Percentiles rank a stretch among this genome's conserved stretches.
Evolutionary conservation across 257 asterid genomes (phyloP).

Genomic region (Solanum medicagineum): DNA sequence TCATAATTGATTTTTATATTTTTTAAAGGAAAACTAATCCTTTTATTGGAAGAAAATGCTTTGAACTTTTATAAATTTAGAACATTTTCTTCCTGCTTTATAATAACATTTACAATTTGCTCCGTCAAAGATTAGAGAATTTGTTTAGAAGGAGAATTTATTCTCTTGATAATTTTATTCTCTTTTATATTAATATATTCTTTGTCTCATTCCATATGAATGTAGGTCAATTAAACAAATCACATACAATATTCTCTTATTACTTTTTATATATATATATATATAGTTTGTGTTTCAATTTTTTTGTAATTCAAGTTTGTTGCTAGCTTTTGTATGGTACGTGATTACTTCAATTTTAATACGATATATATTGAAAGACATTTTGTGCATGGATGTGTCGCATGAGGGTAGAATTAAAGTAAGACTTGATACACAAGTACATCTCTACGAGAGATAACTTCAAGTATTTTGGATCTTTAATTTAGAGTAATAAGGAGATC

Average conservation of each 20-base stretch:
- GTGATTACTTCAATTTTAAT: background rate
- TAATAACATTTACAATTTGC: background rate
- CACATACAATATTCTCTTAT: background rate
- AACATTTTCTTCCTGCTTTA: background rate
- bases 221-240: background rate
- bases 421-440: background rate
- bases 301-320: background rate
- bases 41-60: background rate
- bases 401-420: background rate
- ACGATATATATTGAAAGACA: background rate
- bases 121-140: background rate
- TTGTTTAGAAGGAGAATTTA: background rate
- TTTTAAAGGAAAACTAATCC: background rate
- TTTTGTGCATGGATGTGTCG: background rate
- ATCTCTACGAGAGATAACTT: background rate
- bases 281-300: background rate
- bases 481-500: background rate
- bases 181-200: background rate
- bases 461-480: background rate
- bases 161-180: background rate
- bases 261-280: background rate
- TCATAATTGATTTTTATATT: background rate
- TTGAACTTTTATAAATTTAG: background rate
- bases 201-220: background rate
- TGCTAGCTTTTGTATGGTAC: background rate